Percentiles rank a stretch among this genome's conserved stretches.
These are phyloP conservation scores for Heliocybe sulcata DNA, from an alignment of 1,284 basidiomycete species.

Conservation along the genomic window DNA sequence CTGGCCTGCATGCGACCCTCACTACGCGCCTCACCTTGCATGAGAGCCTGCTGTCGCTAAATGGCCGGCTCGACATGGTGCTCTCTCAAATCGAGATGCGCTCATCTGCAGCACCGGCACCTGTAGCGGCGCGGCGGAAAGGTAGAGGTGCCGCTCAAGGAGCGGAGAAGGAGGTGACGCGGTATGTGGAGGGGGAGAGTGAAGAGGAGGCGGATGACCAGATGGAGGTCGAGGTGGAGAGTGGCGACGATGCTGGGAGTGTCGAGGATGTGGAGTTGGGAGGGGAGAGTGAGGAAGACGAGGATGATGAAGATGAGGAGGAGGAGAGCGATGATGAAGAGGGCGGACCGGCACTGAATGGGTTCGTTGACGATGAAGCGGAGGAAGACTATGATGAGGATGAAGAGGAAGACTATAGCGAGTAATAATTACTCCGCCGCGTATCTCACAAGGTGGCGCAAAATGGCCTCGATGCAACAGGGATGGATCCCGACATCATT, in stretches of 20 bases:
- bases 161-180: slow-evolving; percentile 32
- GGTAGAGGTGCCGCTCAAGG: slow-evolving; percentile 25
- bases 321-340: slow-evolving; percentile 48
- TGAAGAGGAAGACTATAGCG: slow-evolving; percentile 45
- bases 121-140: slow-evolving; percentile 30
- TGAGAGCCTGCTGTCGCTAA: slow-evolving; percentile 80
- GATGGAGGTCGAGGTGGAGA: slow-evolving; percentile 60
- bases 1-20: slow-evolving; percentile 80
- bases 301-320: slow-evolving; percentile 46
- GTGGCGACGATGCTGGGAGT: slow-evolving; percentile 58
- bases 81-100: slow-evolving; percentile 90
- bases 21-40: slow-evolving; percentile 78
- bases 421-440: slow-evolving; percentile 19
- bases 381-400: slow-evolving; percentile 56
- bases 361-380: slow-evolving; percentile 61
- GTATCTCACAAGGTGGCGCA: too few relatives aligned
- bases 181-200: slow-evolving; percentile 75
- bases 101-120: slow-evolving; percentile 53
- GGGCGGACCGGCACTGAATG: slow-evolving; percentile 41
- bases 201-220: slow-evolving; percentile 50
- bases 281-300: slow-evolving; percentile 47
- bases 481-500: too few relatives aligned
- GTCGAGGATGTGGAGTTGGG: slow-evolving; percentile 65
- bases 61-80: slow-evolving; percentile 89
- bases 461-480: too few relatives aligned